Evolutionary conservation across 2,329 filamentous ascomycete species (phyloP), one percentile per base, ranked within the genome.

Genomic region (Colletotrichum tropicale): DNA sequence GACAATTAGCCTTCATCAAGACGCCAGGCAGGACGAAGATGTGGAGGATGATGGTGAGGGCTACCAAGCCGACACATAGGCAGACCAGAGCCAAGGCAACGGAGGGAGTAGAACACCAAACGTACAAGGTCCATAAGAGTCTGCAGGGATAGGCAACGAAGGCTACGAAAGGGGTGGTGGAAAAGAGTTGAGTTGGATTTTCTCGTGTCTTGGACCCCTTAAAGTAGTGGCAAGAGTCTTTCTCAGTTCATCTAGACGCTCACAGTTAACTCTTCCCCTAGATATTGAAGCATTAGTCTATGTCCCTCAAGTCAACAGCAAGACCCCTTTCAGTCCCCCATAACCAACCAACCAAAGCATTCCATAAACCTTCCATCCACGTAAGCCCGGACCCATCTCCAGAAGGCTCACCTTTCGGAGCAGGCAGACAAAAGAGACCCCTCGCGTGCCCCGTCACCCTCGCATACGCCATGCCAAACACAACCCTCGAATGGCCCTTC

Each of bases 381-480:
- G 48, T 1, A 8, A 43, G 1, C 10, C 26, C 69, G 3, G 43
- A 16, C 8, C 43, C 8, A 1, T 18, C 28, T 7, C 18, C 32
- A 24, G 1, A 12, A 5, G n/a, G 30, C 2, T 64, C 32, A 15
- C 21, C 5, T 26, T 12, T 55, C 10, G 24, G n/a, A 16, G 16
- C 34, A 10, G 38, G 66, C n/a, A 64, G 6, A 24, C 48, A 32
- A 21, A 38, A 73, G 2, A 56, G 24, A 2, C 73, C 73, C 8
- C 16, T 72, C 3, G 38, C 43, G 32, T 30, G 32, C 3, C 32
- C 73, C 16, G 70, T 75, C 0, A 69, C 69, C 21, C 73, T 72
- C 4, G 43, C 38, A 28, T 75, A 73, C n/a, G 69, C 43, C 55
- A 34, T 68, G 6, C 26, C 9, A 12, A 55, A 73, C 5, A 75